A percentile compares a stretch with the other conserved stretches of the same genome.
Evolutionary conservation across 768 basidiomycete species (phyloP).

Genomic region (Boletus insuetus): DNA sequence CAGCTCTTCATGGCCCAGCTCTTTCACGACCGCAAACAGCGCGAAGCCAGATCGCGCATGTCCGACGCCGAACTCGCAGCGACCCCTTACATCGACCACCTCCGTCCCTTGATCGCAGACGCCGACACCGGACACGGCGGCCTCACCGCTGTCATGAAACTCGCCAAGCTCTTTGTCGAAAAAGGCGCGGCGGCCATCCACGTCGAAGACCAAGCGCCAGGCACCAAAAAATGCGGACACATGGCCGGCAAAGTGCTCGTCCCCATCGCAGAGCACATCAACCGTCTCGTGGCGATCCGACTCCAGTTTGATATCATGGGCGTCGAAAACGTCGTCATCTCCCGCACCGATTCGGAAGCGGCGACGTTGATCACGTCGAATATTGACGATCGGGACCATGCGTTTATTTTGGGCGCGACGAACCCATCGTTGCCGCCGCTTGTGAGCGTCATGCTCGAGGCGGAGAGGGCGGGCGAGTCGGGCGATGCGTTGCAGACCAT

Average conservation of each 20-base stretch:
- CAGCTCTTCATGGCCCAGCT: conserved; percentile 97
- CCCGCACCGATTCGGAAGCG: conserved; percentile 96
- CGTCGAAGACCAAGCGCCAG: conserved; percentile 96
- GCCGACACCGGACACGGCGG: conserved; percentile 99
- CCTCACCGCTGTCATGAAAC: conserved; percentile 97
- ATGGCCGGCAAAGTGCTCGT: conserved; percentile 98
- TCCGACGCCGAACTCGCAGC: conserved; percentile 67
- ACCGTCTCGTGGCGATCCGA: conserved; percentile 94
- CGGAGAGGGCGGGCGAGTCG: conserved; percentile 74
- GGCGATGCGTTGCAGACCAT: conserved; percentile 81
- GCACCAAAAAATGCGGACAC: conserved; percentile 94
- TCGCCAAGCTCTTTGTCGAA: conserved; percentile 98
- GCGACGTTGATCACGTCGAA: conserved; percentile 96
- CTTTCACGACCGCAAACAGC: conserved; percentile 98
- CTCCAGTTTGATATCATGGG: conserved; percentile 99
- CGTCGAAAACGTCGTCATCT: conserved; percentile 89
- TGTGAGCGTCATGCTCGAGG: conserved; percentile 78
- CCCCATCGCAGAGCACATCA: conserved; percentile 96
- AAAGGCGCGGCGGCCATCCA: conserved; percentile 98
- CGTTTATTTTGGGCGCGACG: conserved; percentile 93
- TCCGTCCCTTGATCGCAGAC: conserved; percentile 93
- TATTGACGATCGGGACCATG: conserved; percentile 95
- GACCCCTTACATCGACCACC: conserved; percentile 79
- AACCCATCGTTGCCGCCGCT: conserved; percentile 69
- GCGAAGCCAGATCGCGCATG: conserved; percentile 70